Conservation (phyloP, 352 stramenopile species). For the Phytophthora agathidicida region DNA sequence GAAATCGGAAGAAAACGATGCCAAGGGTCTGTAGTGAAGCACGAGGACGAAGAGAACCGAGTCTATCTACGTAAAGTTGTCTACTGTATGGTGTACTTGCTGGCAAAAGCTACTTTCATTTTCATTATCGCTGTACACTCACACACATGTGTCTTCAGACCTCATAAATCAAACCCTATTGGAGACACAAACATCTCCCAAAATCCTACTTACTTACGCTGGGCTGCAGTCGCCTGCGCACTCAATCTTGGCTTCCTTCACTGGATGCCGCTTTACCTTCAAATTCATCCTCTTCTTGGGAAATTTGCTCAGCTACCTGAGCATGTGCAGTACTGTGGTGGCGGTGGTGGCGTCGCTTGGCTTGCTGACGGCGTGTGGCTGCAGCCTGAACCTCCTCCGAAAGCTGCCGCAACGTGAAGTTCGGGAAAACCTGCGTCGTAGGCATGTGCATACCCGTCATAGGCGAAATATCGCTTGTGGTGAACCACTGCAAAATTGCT, state of each 20-base stretch:
- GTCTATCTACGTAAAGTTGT: conserved; percentile 19
- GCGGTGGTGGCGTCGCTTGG: conserved; percentile 11
- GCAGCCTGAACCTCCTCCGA: conserved; percentile 63
- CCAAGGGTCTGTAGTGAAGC: conserved; percentile 33
- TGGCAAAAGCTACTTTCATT: not conserved
- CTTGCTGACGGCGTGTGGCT: conserved; percentile 31
- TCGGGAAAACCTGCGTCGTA: conserved; percentile 78
- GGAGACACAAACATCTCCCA: conserved; percentile 16
- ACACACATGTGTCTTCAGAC: conserved; percentile 12
- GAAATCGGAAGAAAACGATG: conserved; percentile 53
- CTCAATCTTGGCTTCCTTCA: conserved; percentile 31
- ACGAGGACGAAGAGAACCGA: not conserved
- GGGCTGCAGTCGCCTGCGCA: conserved; percentile 2
- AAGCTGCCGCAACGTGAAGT: conserved; percentile 74
- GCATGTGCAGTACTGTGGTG: conserved; percentile 12
- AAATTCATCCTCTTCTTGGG: conserved; percentile 8
- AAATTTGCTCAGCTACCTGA: conserved; percentile 8
- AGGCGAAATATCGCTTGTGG: conserved; percentile 79
- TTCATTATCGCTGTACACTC: conserved; percentile 5
- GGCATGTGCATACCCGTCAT: conserved; percentile 78
- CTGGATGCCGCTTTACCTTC: conserved; percentile 30
- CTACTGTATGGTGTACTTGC: not conserved
- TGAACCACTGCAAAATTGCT: conserved; percentile 95
- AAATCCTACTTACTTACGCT: conserved; percentile 23
- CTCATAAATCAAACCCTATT: conserved; percentile 34